These are phyloP conservation scores for Osmozyma mogii DNA, from an alignment of 805 yeast genomes.

Conservation along the genomic window DNA sequence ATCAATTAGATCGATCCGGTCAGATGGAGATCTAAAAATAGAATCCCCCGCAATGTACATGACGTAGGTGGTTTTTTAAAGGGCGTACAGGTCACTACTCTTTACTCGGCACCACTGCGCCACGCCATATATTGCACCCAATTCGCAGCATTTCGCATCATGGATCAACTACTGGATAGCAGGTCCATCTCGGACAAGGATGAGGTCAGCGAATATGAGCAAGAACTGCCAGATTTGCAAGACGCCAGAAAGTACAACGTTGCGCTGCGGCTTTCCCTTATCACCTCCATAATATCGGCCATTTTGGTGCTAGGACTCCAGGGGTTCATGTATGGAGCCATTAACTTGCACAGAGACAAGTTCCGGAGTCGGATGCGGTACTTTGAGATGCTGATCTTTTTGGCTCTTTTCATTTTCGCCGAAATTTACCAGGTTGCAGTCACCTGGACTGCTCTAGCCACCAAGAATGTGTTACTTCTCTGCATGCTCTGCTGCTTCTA, in stretches of 20 bases:
- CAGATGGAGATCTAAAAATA: too few species aligned
- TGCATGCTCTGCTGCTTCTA: constrained; percentile 32
- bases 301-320: constrained; percentile 28
- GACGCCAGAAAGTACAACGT: neutral
- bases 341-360: constrained; percentile 22
- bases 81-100: too few species aligned
- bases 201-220: too few species aligned
- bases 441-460: constrained; percentile 29
- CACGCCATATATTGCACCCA: too few species aligned
- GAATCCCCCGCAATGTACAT: too few species aligned
- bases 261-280: constrained; percentile 15
- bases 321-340: constrained; percentile 31
- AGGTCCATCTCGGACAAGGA: too few species aligned
- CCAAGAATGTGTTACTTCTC: constrained; percentile 34
- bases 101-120: too few species aligned
- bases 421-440: constrained; percentile 34
- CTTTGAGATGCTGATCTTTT: constrained; percentile 29
- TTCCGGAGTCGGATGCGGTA: constrained; percentile 14
- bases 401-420: constrained; percentile 43
- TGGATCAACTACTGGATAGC: too few species aligned
- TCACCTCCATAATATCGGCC: constrained; percentile 27
- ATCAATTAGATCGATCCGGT: too few species aligned
- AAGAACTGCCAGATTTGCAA: too few species aligned
- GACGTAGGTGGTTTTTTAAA: too few species aligned
- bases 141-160: too few species aligned